These are phyloP conservation scores for Aspergillus ostianus DNA, from an alignment of 495 filamentous ascomycete genomes.

Conservation along the genomic window DNA sequence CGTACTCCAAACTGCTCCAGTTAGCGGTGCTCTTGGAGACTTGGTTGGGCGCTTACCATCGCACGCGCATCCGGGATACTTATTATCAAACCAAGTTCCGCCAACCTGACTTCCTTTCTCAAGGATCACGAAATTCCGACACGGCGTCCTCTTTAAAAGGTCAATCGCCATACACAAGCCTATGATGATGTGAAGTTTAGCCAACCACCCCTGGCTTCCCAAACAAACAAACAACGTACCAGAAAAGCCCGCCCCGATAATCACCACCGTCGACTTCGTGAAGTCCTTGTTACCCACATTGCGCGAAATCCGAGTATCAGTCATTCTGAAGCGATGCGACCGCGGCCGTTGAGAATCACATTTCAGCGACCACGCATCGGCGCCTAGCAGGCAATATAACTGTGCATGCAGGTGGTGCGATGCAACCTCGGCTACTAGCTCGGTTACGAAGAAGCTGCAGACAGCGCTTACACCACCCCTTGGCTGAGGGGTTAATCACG, in stretches of 20 bases:
- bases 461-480: too few relatives aligned
- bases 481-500: too few relatives aligned
- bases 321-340: not conserved
- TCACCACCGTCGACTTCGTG: constrained; percentile 50
- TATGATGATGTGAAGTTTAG: constrained; percentile 9
- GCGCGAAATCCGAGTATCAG: not conserved
- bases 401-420: too few relatives aligned
- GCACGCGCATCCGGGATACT: constrained; percentile 54
- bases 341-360: not conserved
- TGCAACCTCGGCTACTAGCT: too few relatives aligned
- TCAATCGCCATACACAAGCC: constrained; percentile 60
- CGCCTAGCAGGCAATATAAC: too few relatives aligned
- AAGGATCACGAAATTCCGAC: constrained; percentile 54
- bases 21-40: constrained; percentile 2
- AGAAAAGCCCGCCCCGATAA: constrained; percentile 54
- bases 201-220: not conserved
- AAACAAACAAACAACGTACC: constrained; percentile 16
- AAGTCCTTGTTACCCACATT: constrained; percentile 29
- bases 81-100: constrained; percentile 57
- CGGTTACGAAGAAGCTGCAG: too few relatives aligned
- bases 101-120: constrained; percentile 53
- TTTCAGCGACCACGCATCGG: not conserved
- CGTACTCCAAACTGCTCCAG: constrained; percentile 37
- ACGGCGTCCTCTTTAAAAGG: constrained; percentile 50
- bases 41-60: constrained; percentile 35